These are phyloP conservation scores for Monosporascus sp. DNA, from an alignment of 2,329 filamentous ascomycete genomes.

Conservation along the genomic window DNA sequence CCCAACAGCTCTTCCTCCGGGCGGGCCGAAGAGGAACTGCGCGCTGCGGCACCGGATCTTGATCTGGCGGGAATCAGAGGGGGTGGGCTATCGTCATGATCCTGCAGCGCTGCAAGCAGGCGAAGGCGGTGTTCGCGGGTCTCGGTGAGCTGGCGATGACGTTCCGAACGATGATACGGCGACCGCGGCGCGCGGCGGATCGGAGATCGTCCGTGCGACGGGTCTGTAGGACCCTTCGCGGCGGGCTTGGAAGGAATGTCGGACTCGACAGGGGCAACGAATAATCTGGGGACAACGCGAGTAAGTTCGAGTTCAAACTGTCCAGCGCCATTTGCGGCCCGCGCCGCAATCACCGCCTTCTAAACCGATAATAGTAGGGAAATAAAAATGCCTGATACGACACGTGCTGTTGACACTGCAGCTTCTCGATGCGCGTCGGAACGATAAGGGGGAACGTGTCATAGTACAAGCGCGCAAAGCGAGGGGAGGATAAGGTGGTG, in stretches of 20 bases:
- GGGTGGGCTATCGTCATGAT: conserved; percentile 4
- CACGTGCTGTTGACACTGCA: not conserved
- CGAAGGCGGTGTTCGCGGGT: conserved; percentile 27
- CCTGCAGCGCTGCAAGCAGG: conserved; percentile 18
- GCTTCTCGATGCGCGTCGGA: not conserved
- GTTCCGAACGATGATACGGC: conserved; percentile 2
- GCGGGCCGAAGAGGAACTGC: not conserved
- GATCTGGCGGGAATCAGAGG: not conserved
- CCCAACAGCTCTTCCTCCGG: not conserved
- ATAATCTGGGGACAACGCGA: conserved; percentile 31
- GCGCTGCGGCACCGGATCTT: not conserved
- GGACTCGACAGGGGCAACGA: conserved; percentile 41
- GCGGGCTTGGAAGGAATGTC: conserved; percentile 33
- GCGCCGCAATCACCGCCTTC: too few relatives aligned
- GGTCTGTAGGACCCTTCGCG: conserved; percentile 21
- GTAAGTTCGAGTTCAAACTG: not conserved
- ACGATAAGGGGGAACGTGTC: conserved; percentile 1
- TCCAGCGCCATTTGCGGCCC: too few relatives aligned
- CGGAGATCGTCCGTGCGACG: conserved; percentile 30
- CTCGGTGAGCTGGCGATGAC: conserved; percentile 29
- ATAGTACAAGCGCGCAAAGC: not conserved
- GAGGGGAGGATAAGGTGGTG: not conserved
- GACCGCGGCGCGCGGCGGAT: conserved; percentile 30
- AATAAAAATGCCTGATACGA: not conserved
- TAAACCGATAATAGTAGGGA: not conserved